A percentile compares a stretch with the other conserved stretches of the same genome.
Evolutionary conservation across 2,329 filamentous ascomycete species (phyloP).

Genomic region (Colletotrichum limetticola): DNA sequence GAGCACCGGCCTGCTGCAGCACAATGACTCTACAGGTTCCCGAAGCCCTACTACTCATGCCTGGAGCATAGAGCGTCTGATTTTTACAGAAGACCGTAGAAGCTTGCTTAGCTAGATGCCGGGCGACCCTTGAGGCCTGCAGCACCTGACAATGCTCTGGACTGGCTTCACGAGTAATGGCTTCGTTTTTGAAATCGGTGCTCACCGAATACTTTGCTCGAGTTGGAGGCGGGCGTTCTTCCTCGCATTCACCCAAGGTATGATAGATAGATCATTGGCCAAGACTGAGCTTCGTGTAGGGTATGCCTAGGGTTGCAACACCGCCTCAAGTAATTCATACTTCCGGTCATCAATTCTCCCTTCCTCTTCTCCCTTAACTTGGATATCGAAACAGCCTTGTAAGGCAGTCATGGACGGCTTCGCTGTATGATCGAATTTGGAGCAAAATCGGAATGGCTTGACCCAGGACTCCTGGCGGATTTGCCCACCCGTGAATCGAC

Average conservation of each 20-base stretch:
- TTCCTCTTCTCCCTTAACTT: no score
- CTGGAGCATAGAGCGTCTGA: background rate
- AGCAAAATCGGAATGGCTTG: no score
- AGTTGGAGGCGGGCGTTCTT: background rate
- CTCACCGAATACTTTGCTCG: background rate
- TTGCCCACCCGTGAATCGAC: no score
- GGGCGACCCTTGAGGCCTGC: no score
- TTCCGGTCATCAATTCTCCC: background rate
- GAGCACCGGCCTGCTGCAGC: no score
- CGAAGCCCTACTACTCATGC: background rate
- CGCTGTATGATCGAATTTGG: no score
- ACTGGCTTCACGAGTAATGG: background rate
- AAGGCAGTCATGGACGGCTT: no score
- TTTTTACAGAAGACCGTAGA: no score
- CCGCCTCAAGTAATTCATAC: background rate
- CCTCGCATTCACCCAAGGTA: background rate
- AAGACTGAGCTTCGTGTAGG: background rate
- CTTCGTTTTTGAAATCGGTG: background rate
- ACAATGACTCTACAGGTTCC: no score
- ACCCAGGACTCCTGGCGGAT: no score
- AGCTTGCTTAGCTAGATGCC: background rate
- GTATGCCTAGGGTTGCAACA: background rate
- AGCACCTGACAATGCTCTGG: background rate
- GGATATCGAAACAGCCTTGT: no score
- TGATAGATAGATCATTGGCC: background rate